phyloP scores from a whole-genome alignment of 106 monocot genomes.

The Platanthera guangdongensis region DNA sequence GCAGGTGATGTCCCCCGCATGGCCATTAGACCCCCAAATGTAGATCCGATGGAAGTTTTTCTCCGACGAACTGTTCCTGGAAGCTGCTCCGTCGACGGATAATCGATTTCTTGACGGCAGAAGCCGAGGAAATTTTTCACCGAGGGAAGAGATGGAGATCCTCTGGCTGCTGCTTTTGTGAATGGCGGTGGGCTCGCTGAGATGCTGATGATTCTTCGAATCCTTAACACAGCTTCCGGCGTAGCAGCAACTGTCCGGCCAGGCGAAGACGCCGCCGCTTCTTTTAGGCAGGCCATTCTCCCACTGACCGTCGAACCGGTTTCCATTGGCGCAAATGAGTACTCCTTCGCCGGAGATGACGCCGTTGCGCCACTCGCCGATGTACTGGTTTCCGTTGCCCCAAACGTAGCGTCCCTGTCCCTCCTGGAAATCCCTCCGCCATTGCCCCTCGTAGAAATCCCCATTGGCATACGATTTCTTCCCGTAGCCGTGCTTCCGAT shows the following conservation, averaged over 20 bases:
- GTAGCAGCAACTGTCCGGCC: constrained; percentile 65
- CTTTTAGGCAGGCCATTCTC: constrained; percentile 60
- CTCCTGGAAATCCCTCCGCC: constrained; percentile 50
- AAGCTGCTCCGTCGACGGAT: constrained; percentile 10
- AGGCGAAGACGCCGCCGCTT: constrained; percentile 63
- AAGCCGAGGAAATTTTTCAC: not conserved
- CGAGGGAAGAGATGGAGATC: not conserved
- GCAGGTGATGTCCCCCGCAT: constrained; percentile 60
- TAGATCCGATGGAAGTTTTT: constrained; percentile 42
- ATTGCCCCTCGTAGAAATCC: constrained; percentile 63
- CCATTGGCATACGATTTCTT: constrained; percentile 56
- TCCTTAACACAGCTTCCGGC: constrained; percentile 29
- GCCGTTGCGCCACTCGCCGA: constrained; percentile 65
- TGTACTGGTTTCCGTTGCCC: constrained; percentile 59
- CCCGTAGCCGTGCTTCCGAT: constrained; percentile 58
- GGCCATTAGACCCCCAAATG: constrained; percentile 54
- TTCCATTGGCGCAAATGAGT: constrained; percentile 58
- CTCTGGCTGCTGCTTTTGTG: not conserved
- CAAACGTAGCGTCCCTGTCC: constrained; percentile 62
- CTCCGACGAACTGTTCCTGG: constrained; percentile 3
- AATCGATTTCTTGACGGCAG: constrained; percentile 17
- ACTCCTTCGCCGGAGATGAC: constrained; percentile 53
- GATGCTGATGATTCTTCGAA: not conserved
- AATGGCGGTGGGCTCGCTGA: constrained; percentile 11
- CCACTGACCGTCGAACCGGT: constrained; percentile 57